Percentiles rank a stretch among this genome's conserved stretches.
Evolutionary conservation across 2,329 filamentous ascomycete species (phyloP).

Genomic region (Cryphonectria parasitica): DNA sequence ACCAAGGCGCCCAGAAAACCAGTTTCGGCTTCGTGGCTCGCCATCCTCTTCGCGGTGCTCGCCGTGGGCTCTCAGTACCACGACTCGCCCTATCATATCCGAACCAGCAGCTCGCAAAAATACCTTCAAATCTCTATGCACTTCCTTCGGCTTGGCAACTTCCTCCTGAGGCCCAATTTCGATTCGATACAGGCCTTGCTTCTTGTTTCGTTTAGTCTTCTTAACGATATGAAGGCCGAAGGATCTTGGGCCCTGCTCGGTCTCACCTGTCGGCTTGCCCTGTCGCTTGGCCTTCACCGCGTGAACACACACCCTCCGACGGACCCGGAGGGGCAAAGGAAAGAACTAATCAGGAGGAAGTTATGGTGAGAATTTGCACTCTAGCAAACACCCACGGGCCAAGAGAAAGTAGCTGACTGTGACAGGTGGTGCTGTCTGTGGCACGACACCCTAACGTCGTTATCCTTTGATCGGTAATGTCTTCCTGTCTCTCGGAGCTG

Average conservation of each 20-base stretch:
- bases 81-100: slow-evolving; percentile 65
- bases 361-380: slow-evolving; percentile 50
- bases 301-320: slow-evolving; percentile 47
- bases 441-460: slow-evolving; percentile 68
- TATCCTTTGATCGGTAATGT: slow-evolving; percentile 65
- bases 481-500: background rate
- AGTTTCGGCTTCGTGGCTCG: slow-evolving; percentile 67
- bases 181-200: slow-evolving; percentile 69
- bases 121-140: slow-evolving; percentile 69
- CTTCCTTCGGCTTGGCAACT: slow-evolving; percentile 66
- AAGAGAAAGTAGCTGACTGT: slow-evolving; percentile 29
- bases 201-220: slow-evolving; percentile 64
- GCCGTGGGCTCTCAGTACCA: slow-evolving; percentile 70
- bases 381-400: background rate
- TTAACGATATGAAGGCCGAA: slow-evolving; percentile 73
- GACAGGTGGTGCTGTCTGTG: slow-evolving; percentile 64
- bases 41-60: slow-evolving; percentile 67
- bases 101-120: slow-evolving; percentile 62
- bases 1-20: slow-evolving; percentile 50
- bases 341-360: slow-evolving; percentile 58
- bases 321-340: slow-evolving; percentile 51
- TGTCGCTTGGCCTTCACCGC: slow-evolving; percentile 65
- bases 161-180: slow-evolving; percentile 64
- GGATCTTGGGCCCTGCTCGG: slow-evolving; percentile 69
- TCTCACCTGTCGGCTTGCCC: slow-evolving; percentile 66